Evolutionary conservation across 2,329 filamentous ascomycete genomes (phyloP).

Genomic region (Aspergillus spinulosporus): DNA sequence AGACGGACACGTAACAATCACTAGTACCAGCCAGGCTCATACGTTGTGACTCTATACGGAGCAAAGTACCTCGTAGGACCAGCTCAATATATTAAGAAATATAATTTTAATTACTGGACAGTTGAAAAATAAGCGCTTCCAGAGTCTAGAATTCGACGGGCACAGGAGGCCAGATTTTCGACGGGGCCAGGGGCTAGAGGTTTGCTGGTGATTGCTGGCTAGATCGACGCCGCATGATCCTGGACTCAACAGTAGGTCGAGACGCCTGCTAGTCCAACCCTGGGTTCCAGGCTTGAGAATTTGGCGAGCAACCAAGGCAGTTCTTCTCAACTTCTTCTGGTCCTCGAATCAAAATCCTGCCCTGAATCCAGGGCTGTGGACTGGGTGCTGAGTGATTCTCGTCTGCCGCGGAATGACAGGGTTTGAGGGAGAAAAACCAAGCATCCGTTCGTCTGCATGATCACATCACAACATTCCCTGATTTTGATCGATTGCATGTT

Average conservation of each 20-base stretch:
- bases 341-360: conserved; percentile 1
- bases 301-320: background rate
- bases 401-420: background rate
- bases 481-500: background rate
- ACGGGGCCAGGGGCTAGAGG: background rate
- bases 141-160: background rate
- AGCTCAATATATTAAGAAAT: background rate
- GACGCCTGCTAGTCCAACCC: background rate
- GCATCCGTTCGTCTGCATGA: background rate
- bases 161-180: no score
- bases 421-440: background rate
- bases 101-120: background rate
- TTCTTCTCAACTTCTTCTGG: background rate
- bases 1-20: background rate
- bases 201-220: background rate
- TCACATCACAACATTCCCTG: background rate
- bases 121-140: background rate
- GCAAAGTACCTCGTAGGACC: background rate
- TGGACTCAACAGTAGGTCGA: no score
- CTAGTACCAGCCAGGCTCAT: background rate
- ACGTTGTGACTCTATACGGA: background rate
- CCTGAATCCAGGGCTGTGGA: background rate
- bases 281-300: background rate
- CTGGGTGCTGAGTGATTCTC: background rate
- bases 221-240: background rate